Evolutionary conservation across 2,329 filamentous ascomycete genomes (phyloP).

Genomic region (Didymella exigua): DNA sequence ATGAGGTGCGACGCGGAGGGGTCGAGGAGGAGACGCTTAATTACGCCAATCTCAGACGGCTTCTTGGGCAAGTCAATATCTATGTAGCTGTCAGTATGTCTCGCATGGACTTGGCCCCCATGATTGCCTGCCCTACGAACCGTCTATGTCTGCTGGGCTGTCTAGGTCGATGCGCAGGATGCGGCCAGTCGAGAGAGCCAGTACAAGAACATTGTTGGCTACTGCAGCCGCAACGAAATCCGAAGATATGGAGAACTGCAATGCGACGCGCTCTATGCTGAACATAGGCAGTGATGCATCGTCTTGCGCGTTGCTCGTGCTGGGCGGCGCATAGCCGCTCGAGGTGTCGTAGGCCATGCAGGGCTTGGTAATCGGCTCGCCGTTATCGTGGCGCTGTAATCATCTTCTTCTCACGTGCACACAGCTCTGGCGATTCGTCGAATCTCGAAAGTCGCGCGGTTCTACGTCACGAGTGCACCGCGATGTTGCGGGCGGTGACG

Average conservation of each 20-base stretch:
- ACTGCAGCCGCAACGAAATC: conserved; percentile 97
- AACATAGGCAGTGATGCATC: conserved; percentile 81
- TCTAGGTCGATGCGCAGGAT: conserved; percentile 94
- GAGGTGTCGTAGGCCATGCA: conserved; percentile 72
- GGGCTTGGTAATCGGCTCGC: conserved; percentile 14
- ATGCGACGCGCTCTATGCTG: conserved; percentile 87
- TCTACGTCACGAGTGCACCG: conserved; percentile 14
- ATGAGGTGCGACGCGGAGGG: conserved; percentile 94
- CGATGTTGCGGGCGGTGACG: conserved; percentile 22
- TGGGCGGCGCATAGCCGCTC: conserved; percentile 74
- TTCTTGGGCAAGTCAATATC: conserved; percentile 98
- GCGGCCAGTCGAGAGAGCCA: conserved; percentile 89
- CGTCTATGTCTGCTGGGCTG: conserved; percentile 90
- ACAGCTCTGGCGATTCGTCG: conserved; percentile 16
- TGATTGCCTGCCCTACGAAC: conserved; percentile 33
- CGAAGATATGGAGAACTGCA: conserved; percentile 91
- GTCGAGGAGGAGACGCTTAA: conserved; percentile 95
- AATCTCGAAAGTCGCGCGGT: background rate
- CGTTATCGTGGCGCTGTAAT: conserved; percentile 18
- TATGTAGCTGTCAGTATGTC: conserved; percentile 45
- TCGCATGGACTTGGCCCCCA: background rate
- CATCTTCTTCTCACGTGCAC: conserved; percentile 19
- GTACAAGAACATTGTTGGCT: conserved; percentile 92
- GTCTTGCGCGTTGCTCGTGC: conserved; percentile 66
- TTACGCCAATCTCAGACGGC: conserved; percentile 86